A percentile compares a stretch with the other conserved stretches of the same genome.
These are phyloP conservation scores for Cocos nucifera DNA, from an alignment of 176 grass and related monocot genomes.

Conservation along the genomic window DNA sequence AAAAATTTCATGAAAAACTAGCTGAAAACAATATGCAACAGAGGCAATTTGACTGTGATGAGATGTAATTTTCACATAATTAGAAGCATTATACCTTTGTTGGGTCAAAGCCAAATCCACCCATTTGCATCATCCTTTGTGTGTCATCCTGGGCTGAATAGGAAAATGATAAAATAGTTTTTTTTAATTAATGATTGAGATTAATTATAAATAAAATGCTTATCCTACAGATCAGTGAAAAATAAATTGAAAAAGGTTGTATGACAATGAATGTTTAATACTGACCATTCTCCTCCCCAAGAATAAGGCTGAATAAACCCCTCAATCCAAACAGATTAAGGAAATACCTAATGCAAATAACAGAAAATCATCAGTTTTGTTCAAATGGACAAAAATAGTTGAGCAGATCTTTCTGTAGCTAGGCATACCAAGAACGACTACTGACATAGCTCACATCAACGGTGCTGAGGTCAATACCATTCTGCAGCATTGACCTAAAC, in stretches of 20 bases:
- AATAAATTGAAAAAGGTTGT: too few species aligned
- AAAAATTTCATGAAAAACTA: too few species aligned
- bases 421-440: slow-evolving; percentile 87
- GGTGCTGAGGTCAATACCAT: slow-evolving; percentile 95
- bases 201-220: too few species aligned
- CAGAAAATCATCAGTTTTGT: slow-evolving; percentile 9
- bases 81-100: slow-evolving; percentile 41
- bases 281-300: slow-evolving; percentile 96
- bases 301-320: slow-evolving; percentile 92
- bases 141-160: slow-evolving; percentile 81
- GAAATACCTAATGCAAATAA: slow-evolving; percentile 72
- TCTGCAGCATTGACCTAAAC: slow-evolving; percentile 96
- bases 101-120: slow-evolving; percentile 77
- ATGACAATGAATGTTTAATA: slow-evolving; percentile 1
- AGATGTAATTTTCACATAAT: not conserved
- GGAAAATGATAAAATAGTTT: not conserved
- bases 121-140: slow-evolving; percentile 95
- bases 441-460: slow-evolving; percentile 99
- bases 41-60: too few species aligned
- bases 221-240: too few species aligned
- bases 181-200: too few species aligned
- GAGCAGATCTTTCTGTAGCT: not conserved
- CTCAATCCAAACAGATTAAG: slow-evolving; percentile 99
- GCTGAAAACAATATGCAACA: too few species aligned
- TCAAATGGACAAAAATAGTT: slow-evolving; percentile 13